Conservation (phyloP, 805 yeast genomes). For the Candida caryicola region DNA sequence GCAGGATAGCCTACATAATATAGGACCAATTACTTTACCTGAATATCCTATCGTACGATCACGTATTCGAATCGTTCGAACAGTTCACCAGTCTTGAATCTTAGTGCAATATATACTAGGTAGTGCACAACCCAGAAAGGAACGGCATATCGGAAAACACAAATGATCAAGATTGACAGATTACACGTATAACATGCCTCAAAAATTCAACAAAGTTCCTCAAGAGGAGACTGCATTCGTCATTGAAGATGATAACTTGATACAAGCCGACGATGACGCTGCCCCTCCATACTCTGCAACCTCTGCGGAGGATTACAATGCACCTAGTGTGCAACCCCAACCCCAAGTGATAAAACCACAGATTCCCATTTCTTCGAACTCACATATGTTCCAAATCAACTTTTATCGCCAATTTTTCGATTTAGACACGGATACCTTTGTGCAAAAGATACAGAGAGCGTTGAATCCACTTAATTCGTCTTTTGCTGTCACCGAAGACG, state of each 20-base stretch:
- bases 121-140: no score
- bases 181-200: slow-evolving; percentile 4
- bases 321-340: slow-evolving; percentile 5
- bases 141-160: not conserved
- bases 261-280: slow-evolving; percentile 16
- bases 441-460: slow-evolving; percentile 50
- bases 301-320: slow-evolving; percentile 1
- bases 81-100: no score
- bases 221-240: slow-evolving; percentile 4
- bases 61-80: no score
- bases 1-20: no score
- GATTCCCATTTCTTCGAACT: slow-evolving; percentile 14
- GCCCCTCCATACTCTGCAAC: slow-evolving; percentile 11
- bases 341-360: slow-evolving; percentile 28
- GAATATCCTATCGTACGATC: no score
- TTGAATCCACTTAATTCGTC: slow-evolving; percentile 50
- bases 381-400: slow-evolving; percentile 52
- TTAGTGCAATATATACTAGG: no score
- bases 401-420: slow-evolving; percentile 69
- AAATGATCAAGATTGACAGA: no score
- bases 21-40: no score
- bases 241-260: slow-evolving; percentile 17
- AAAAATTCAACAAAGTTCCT: slow-evolving; percentile 3
- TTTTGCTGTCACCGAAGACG: slow-evolving; percentile 21
- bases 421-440: slow-evolving; percentile 62